These are phyloP conservation scores for Pelargonium citronellum DNA, from an alignment of 441 rosid species.

Conservation along the genomic window DNA sequence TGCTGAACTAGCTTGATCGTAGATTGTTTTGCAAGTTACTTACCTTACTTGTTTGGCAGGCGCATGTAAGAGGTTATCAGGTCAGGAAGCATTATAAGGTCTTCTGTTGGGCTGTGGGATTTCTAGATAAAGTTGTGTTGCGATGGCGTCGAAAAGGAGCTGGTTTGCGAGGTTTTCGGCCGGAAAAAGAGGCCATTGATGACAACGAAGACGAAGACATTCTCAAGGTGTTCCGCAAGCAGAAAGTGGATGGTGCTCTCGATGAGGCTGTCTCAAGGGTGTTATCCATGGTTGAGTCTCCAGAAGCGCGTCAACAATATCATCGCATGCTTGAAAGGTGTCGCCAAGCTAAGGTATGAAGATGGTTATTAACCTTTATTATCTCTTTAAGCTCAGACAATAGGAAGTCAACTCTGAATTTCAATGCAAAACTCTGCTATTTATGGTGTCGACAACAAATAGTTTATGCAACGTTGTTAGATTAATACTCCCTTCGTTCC, in stretches of 20 bases:
- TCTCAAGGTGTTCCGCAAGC: constrained; percentile 78
- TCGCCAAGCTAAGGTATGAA: constrained; percentile 68
- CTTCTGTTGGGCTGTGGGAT: constrained; percentile 82
- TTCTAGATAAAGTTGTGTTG: constrained; percentile 69
- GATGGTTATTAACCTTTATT: too few species aligned
- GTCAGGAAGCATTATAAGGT: constrained; percentile 75
- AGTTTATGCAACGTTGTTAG: too few species aligned
- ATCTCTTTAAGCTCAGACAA: too few species aligned
- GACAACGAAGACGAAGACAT: constrained; percentile 89
- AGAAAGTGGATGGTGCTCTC: constrained; percentile 71
- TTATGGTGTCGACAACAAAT: too few species aligned
- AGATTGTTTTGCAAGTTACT: constrained; percentile 12
- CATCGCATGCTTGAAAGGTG: constrained; percentile 67
- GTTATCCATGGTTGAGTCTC: constrained; percentile 68
- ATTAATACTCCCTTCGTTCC: too few species aligned
- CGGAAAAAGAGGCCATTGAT: constrained; percentile 39
- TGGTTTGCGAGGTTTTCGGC: constrained; percentile 68
- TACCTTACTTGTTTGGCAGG: constrained; percentile 41
- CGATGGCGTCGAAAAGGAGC: constrained; percentile 87
- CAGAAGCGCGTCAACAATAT: constrained; percentile 78
- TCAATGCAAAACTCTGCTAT: too few species aligned
- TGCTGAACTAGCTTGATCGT: neutral
- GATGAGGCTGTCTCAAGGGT: constrained; percentile 82
- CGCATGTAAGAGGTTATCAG: constrained; percentile 89
- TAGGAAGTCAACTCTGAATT: too few species aligned